A percentile compares a stretch with the other conserved stretches of the same genome.
These are phyloP conservation scores for Carex sylvatica DNA, from an alignment of 202 grass and related monocot genomes.

Conservation along the genomic window DNA sequence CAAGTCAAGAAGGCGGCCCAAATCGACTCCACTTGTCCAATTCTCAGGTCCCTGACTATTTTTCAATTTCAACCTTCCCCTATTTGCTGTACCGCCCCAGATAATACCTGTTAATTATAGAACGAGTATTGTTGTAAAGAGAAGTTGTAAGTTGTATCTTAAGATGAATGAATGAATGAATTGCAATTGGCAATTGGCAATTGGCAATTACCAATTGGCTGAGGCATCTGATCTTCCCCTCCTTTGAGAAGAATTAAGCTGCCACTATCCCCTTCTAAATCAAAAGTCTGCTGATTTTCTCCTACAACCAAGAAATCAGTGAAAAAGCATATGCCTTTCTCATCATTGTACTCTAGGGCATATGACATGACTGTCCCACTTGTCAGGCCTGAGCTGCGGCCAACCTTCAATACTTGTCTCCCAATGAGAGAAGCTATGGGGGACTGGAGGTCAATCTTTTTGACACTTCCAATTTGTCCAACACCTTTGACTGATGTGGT, in stretches of 20 bases:
- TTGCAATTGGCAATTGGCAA: no score
- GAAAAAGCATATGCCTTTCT: slow-evolving; percentile 86
- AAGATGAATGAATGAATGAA: no score
- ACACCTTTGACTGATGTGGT: slow-evolving; percentile 64
- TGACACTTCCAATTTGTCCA: slow-evolving; percentile 61
- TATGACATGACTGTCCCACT: slow-evolving; percentile 72
- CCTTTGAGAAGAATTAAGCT: slow-evolving; percentile 74
- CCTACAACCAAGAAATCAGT: slow-evolving; percentile 85
- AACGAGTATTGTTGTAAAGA: not conserved
- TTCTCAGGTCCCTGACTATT: slow-evolving; percentile 72
- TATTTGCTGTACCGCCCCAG: slow-evolving; percentile 79
- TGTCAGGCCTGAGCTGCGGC: slow-evolving; percentile 75
- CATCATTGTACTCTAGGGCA: slow-evolving; percentile 78
- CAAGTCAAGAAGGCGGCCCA: slow-evolving; percentile 74
- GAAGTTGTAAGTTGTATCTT: no score
- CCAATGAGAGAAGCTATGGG: slow-evolving; percentile 61
- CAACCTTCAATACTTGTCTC: slow-evolving; percentile 78
- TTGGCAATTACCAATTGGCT: slow-evolving; percentile 43
- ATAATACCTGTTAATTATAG: slow-evolving; percentile 39
- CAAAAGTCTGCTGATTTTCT: slow-evolving; percentile 86
- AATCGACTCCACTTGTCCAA: slow-evolving; percentile 86
- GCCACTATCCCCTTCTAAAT: slow-evolving; percentile 80
- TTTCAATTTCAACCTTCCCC: slow-evolving; percentile 81
- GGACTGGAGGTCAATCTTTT: slow-evolving; percentile 67
- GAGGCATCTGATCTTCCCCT: slow-evolving; percentile 53